Conservation (phyloP, 2,329 filamentous ascomycete genomes). For the Penicillium capsulatum region DNA sequence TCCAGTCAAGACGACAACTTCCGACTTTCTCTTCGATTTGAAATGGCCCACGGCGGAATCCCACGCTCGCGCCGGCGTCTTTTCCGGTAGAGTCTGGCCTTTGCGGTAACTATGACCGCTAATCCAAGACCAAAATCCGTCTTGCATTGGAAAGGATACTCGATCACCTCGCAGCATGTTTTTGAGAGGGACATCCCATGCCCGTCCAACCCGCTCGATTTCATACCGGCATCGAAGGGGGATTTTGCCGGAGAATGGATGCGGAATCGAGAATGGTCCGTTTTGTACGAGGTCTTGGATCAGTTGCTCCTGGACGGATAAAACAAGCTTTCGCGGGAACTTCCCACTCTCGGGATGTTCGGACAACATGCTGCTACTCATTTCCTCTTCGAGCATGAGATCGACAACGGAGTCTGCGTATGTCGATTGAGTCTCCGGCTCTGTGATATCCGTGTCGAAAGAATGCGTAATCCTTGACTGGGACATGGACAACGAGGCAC, state of each 20-base stretch:
- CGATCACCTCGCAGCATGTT: slow-evolving; percentile 28
- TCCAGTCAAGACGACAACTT: slow-evolving; percentile 40
- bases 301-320: neutral
- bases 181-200: slow-evolving; percentile 27
- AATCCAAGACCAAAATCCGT: slow-evolving; percentile 35
- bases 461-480: slow-evolving; percentile 13
- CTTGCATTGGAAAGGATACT: slow-evolving; percentile 24
- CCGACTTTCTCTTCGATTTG: slow-evolving; percentile 32
- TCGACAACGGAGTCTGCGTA: slow-evolving; percentile 26
- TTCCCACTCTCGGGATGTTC: neutral
- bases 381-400: neutral
- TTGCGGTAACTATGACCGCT: slow-evolving; percentile 22
- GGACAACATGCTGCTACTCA: neutral
- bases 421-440: slow-evolving; percentile 25
- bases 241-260: slow-evolving; percentile 25
- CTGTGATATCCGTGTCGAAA: slow-evolving; percentile 30
- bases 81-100: slow-evolving; percentile 29
- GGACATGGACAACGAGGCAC: slow-evolving; percentile 6
- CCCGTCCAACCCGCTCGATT: slow-evolving; percentile 33
- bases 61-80: slow-evolving; percentile 31
- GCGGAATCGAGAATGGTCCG: slow-evolving; percentile 36
- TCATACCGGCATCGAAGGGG: slow-evolving; percentile 39
- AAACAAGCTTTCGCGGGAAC: neutral
- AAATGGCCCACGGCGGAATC: slow-evolving; percentile 33
- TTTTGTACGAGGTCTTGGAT: slow-evolving; percentile 9